Percentiles rank a stretch among this genome's conserved stretches.
Conservation (phyloP, 352 stramenopile genomes). For the Globisporangium rhizosaccharum region DNA sequence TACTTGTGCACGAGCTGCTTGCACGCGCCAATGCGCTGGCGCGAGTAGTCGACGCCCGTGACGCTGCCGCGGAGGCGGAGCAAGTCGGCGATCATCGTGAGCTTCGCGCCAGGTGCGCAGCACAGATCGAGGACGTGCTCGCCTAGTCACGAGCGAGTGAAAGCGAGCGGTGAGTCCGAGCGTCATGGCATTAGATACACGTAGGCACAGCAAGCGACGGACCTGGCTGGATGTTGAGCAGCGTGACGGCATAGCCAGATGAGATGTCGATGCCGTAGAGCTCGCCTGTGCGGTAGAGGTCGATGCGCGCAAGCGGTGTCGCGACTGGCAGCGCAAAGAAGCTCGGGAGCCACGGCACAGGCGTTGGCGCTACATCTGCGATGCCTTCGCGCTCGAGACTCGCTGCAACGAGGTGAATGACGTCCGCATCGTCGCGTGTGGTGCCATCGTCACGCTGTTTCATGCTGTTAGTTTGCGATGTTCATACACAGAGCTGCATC, state of each 20-base stretch:
- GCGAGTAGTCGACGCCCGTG: constrained; percentile 86
- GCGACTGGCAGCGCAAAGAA: constrained; percentile 64
- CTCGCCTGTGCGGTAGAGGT: constrained; percentile 43
- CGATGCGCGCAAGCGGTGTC: constrained; percentile 34
- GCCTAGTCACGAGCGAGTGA: constrained; percentile 10
- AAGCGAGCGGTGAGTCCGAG: neutral
- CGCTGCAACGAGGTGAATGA: constrained; percentile 1
- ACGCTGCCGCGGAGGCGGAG: constrained; percentile 52
- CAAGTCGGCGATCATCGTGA: constrained; percentile 89
- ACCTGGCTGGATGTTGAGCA: constrained; percentile 57
- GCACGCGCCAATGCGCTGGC: constrained; percentile 75
- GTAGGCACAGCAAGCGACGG: neutral
- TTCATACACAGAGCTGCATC: neutral
- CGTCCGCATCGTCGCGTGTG: constrained; percentile 7
- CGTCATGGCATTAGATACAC: neutral
- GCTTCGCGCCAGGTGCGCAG: constrained; percentile 90
- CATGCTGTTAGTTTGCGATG: neutral
- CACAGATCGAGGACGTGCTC: constrained; percentile 93
- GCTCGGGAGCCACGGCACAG: constrained; percentile 43
- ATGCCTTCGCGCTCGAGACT: constrained; percentile 8
- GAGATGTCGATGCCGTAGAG: constrained; percentile 84
- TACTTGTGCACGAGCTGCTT: constrained; percentile 92
- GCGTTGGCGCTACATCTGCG: constrained; percentile 3
- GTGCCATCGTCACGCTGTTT: constrained; percentile 1
- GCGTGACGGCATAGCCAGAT: constrained; percentile 62